Evolutionary conservation across 2,329 filamentous ascomycete genomes (phyloP).

Genomic region (Pestalotiopsis sp.): DNA sequence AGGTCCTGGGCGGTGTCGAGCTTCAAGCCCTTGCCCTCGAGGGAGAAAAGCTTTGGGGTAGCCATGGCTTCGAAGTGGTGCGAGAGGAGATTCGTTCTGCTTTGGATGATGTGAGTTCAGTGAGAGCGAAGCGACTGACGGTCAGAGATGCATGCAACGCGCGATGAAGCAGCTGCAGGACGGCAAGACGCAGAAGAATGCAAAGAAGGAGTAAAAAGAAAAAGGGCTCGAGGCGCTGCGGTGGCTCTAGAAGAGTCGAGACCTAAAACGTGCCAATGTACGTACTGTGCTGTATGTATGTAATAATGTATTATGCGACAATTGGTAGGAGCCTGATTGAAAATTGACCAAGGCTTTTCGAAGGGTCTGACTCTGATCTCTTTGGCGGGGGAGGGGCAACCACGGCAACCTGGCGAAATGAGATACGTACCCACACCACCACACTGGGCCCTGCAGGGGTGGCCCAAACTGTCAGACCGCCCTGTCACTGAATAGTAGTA

Average conservation of each 20-base stretch:
- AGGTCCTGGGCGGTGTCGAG: constrained; percentile 88
- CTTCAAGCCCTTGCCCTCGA: constrained; percentile 91
- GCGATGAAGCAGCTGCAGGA: background rate
- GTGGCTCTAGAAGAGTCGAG: background rate
- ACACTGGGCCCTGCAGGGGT: background rate
- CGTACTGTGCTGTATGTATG: background rate
- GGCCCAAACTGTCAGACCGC: too few relatives aligned
- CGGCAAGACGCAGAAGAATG: constrained; percentile 4
- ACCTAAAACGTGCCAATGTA: background rate
- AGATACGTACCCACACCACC: background rate
- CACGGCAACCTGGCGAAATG: constrained; percentile 9
- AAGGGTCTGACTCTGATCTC: background rate
- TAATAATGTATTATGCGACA: background rate
- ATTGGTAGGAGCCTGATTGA: background rate
- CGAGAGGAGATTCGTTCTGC: background rate
- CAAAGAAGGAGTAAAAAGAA: background rate
- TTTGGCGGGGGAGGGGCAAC: constrained; percentile 14
- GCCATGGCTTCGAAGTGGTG: constrained; percentile 45
- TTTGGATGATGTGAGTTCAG: background rate
- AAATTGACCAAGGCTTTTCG: background rate
- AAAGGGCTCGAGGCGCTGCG: background rate
- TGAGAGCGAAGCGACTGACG: background rate
- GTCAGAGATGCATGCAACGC: background rate
- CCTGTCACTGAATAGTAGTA: too few relatives aligned
- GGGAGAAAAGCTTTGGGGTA: constrained; percentile 74